Evolutionary conservation across 495 filamentous ascomycete species (phyloP), one percentile per base, ranked within the genome.

Genomic region (Penicillium bovifimosum): DNA sequence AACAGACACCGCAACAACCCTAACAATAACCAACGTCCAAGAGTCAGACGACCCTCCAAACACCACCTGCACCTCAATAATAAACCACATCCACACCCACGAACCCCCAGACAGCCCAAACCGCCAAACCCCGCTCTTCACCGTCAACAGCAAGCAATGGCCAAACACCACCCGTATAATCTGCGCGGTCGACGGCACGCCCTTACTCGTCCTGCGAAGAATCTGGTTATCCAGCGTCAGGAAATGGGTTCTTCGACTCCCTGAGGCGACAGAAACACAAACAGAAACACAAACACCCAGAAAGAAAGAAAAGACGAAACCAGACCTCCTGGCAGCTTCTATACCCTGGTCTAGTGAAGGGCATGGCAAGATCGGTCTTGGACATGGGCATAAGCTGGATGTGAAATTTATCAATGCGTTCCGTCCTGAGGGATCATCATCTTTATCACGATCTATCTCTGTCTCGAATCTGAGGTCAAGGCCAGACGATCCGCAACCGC

Each of bases 1-100:
- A 18, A 63, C 60, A 33, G 56, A 63, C 47, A 61, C 62, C 27
- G 56, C 62, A 17, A 65, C 62, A 10, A 65, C 57, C 1, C 54
- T 65, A n/a, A 52, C 47, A 17, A 60, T 65, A 5, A 44, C 47
- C 11, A 55, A 56, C 41, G 42, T 14, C 16, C 34, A 41, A n/a
- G 28, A 52, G n/a, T 4, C 2, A 29, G 51, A 58, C 55, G 52
- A 53, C 14, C 32, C n/a, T n/a, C 47, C 32, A 24, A 24, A 4
- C 20, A 24, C 20, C 2, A 52, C 55, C 29, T 43, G 43, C 41
- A 50, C 46, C 41, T 60, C 58, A 45, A 55, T 27, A n/a, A 36
- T 65, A 10, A 43, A 56, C 34, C 60, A 50, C 7, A 42, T 61
- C 5, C 60, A 54, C 47, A 41, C 35, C 9, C 49, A 65, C 41